Evolutionary conservation across 2,329 filamentous ascomycete genomes (phyloP), one percentile per base, ranked within the genome.

Genomic region (Annulohypoxylon truncatum): DNA sequence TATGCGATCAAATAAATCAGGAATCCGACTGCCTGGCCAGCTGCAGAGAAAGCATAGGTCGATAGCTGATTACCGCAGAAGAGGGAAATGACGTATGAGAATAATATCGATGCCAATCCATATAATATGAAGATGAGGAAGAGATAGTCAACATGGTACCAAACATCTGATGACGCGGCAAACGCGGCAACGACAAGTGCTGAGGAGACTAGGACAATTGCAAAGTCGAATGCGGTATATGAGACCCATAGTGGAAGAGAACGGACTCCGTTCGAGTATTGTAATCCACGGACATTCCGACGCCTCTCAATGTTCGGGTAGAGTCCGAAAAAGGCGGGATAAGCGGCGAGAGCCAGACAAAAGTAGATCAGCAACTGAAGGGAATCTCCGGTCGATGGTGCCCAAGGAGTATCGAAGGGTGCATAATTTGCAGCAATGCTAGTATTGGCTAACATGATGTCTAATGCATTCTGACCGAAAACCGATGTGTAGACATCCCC

Each of bases 251-350:
- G 82, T 0, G 94, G 93, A 7, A 92, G 82, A 0, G 92, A 90
- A 10, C 92, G 85, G 26, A 97, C 93, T 48, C 94, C 94, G 74
- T 97, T 97, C 57, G 92, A 96, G 79, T 97, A 97, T 77, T 97
- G 91, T 28, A 97, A 82, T 13, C 92, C 91, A 54, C 94, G 88
- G 22, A 97, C 92, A 69, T 93, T 91, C 52, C 89, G 83, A 9
- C 93, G 82, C 24, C 93, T 86, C 78, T 97, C 94, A 26, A 92
- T 83, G n/a, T 93, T 97, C 0, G 93, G 92, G 74, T 97, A 97
- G 3, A 97, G 82, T 0, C 92, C 88, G 73, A 97, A 96, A 82
- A 97, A 94, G 12, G 91, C 93, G 0, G 94, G 93, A 72, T 91
- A 96, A 1, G 90, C 89, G 5, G 87, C 85, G 79, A 96, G 89